Evolutionary conservation across 768 basidiomycete genomes (phyloP), one percentile per base, ranked within the genome.

Genomic region (Lactarius psammicola): DNA sequence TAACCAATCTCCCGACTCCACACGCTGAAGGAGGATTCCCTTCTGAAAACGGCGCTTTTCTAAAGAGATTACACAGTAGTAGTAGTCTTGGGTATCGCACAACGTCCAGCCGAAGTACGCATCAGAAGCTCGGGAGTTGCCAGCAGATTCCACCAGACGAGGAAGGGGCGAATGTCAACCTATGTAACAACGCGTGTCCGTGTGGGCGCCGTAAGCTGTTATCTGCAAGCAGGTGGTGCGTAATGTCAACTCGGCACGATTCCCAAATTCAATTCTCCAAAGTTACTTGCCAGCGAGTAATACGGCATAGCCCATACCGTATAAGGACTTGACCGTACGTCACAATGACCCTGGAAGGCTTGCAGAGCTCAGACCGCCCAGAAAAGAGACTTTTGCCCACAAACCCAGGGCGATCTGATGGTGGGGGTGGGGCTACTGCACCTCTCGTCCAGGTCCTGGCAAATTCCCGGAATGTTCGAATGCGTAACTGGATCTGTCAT

Each of bases 401-500:
- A 40, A 4, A 46, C n/a, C 54, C 28, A 56, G 33, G 55, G 55
- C 28, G 18, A 34, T 30, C 58, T 54, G 31, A 36, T 40, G 31
- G 61, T 38, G 33, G 60, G 49, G 23, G 40, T 15, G n/a, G n/a
- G 40, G 9, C 55, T 6, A 55, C 17, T 17, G 30, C 49, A 51
- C 26, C 49, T 11, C 44, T 46, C 23, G 11, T 51, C 26, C 49
- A 51, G 55, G 55, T 33, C 55, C 49, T 63, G 62, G 56, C 59
- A 26, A 57, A 46, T 66, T 66, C 56, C 65, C 65, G 44, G 56
- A 40, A 63, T 53, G 65, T 62, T 66, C 60, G 30, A 66, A 66
- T 65, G 65, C 56, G 65, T 66, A 66, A 58, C 60, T 62, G 56
- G 30, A 62, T 18, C 62, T 51, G 51, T 63, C 57, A 63, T 63